Conservation (phyloP, 805 yeast species). For the Saturnispora ahearnii region DNA sequence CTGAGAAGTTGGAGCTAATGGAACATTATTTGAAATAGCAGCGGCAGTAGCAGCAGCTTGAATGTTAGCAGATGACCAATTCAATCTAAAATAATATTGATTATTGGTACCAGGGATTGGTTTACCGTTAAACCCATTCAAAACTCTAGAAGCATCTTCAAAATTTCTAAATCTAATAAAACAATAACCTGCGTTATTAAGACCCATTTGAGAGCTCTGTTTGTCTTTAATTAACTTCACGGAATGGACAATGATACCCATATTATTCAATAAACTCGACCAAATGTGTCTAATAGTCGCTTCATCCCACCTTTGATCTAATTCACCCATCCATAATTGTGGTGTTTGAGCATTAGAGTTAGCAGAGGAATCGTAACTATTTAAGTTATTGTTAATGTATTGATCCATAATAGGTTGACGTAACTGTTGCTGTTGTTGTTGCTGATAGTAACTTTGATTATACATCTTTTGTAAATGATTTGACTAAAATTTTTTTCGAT, state of each 20-base stretch:
- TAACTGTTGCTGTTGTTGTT: slow-evolving; percentile 5
- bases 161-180: slow-evolving; percentile 64
- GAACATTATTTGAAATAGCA: slow-evolving; percentile 9
- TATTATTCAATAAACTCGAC: slow-evolving; percentile 40
- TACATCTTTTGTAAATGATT: not conserved
- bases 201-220: slow-evolving; percentile 26
- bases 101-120: slow-evolving; percentile 58
- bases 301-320: slow-evolving; percentile 82
- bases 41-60: slow-evolving; percentile 17
- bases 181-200: slow-evolving; percentile 63
- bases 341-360: slow-evolving; percentile 20
- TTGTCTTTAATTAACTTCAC: slow-evolving; percentile 68
- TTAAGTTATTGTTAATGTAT: not conserved
- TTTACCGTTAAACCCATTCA: slow-evolving; percentile 54
- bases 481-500: not conserved
- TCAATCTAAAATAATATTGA: slow-evolving; percentile 50
- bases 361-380: not conserved
- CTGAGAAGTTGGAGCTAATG: slow-evolving; percentile 9
- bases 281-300: slow-evolving; percentile 55
- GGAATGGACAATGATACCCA: slow-evolving; percentile 45
- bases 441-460: slow-evolving; percentile 2
- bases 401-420: slow-evolving; percentile 1
- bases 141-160: slow-evolving; percentile 55
- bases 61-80: slow-evolving; percentile 57
- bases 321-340: slow-evolving; percentile 83